Evolutionary conservation across 164 flowering plant species (phyloP).

Genomic region (Berberis vulgaris): DNA sequence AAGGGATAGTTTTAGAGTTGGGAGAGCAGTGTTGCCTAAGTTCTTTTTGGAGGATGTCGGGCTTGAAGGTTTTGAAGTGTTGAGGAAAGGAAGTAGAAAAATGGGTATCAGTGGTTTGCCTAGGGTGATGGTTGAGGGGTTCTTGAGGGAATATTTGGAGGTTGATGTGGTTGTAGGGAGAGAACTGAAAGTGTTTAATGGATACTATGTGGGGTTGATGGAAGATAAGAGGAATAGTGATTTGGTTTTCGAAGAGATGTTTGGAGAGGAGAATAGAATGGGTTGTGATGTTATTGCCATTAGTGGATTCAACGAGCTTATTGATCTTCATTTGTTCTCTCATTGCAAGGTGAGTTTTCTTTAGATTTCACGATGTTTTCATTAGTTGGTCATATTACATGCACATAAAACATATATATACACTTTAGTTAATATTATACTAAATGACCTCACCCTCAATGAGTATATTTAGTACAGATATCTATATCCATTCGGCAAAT

Average conservation of each 20-base stretch:
- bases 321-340: not conserved
- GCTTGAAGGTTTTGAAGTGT: constrained; percentile 27
- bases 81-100: constrained; percentile 15
- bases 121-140: constrained; percentile 6
- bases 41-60: constrained; percentile 45
- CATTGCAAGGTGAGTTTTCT: constrained; percentile 1
- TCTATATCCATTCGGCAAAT: too few relatives aligned
- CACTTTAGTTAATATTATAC: too few relatives aligned
- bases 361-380: not conserved
- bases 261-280: not conserved
- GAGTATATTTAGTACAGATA: too few relatives aligned
- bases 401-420: not conserved
- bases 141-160: constrained; percentile 1
- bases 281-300: not conserved
- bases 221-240: constrained; percentile 3
- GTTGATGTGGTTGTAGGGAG: constrained; percentile 2
- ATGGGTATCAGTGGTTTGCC: constrained; percentile 3
- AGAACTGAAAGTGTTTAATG: not conserved
- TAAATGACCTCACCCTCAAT: too few relatives aligned
- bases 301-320: not conserved
- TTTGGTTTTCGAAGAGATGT: not conserved
- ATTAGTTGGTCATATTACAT: not conserved
- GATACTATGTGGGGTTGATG: constrained; percentile 6
- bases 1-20: constrained; percentile 4
- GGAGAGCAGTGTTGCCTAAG: constrained; percentile 46